phyloP scores from a whole-genome alignment of 148 eudicot species.

The Arbutus unedo region DNA sequence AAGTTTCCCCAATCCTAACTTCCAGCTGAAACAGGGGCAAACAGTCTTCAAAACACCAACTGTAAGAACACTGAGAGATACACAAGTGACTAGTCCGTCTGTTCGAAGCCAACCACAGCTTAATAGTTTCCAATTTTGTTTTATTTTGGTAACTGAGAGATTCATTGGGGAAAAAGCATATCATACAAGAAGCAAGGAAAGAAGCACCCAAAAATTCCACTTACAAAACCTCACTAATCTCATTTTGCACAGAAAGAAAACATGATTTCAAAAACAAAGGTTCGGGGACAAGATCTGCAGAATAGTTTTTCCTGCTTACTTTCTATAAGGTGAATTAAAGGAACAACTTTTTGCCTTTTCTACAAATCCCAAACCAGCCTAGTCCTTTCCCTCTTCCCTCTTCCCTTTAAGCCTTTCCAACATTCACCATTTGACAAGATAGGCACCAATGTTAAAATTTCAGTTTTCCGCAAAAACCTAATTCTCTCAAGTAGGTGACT shows the following conservation, averaged over 20 bases:
- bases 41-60: no score
- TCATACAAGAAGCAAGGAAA: no score
- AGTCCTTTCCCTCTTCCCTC: not conserved
- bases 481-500: not conserved
- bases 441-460: not conserved
- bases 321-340: not conserved
- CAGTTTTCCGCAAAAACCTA: not conserved
- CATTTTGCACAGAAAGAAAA: not conserved
- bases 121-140: no score
- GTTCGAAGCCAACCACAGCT: no score
- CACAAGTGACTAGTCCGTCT: no score
- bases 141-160: no score
- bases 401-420: not conserved
- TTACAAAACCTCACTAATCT: not conserved
- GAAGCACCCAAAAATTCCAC: no score
- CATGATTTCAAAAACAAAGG: not conserved
- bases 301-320: not conserved
- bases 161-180: no score
- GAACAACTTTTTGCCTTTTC: not conserved
- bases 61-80: no score
- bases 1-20: no score
- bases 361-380: not conserved
- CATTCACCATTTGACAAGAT: not conserved
- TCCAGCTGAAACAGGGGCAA: no score
- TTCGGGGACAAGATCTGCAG: not conserved